Evolutionary conservation across 2,329 filamentous ascomycete species (phyloP), one percentile per base, ranked within the genome.

Genomic region (Helminthosporium solani): DNA sequence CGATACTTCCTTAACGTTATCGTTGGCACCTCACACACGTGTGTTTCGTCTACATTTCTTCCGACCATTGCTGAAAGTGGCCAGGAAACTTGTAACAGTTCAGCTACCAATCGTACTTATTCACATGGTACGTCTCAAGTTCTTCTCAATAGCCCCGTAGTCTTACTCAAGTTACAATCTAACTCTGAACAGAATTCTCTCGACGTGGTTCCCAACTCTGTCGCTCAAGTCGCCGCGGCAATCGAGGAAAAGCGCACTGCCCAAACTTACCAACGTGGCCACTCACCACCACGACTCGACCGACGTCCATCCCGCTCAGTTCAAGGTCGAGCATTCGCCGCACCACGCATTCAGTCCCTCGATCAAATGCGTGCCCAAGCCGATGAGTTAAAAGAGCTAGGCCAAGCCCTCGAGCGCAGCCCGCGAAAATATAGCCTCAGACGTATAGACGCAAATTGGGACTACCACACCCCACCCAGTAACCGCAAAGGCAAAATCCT

Each of bases 101-200:
- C 78, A 81, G 50, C 60, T 81, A 34, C 78, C 78, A 3, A 76
- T 81, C 43, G 78, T 78, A 2, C 70, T 81, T 41, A 78, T 81
- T 31, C 78, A 80, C 53, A 80, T 80, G 71, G 72, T 73, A 41
- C 20, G 52, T 57, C n/a, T 3, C 2, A 7, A 15, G 34, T 33
- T 12, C 7, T 18, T n/a, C n/a, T n/a, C n/a, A n/a, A n/a, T n/a
- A n/a, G n/a, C n/a, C n/a, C n/a, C n/a, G n/a, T n/a, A n/a, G n/a
- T n/a, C n/a, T n/a, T n/a, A n/a, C n/a, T n/a, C n/a, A 37, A 33
- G 18, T 16, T 9, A 33, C 34, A 27, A 50, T 46, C 49, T 60
- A 39, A 54, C 41, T n/a, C 35, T n/a, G 5, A 3, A 7, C 16
- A 73, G 69, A 81, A 80, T 50, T 80, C 78, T 0, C 69, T 81